These are phyloP conservation scores for Blastomyces silverae DNA, from an alignment of 2,329 filamentous ascomycete species.

Conservation along the genomic window DNA sequence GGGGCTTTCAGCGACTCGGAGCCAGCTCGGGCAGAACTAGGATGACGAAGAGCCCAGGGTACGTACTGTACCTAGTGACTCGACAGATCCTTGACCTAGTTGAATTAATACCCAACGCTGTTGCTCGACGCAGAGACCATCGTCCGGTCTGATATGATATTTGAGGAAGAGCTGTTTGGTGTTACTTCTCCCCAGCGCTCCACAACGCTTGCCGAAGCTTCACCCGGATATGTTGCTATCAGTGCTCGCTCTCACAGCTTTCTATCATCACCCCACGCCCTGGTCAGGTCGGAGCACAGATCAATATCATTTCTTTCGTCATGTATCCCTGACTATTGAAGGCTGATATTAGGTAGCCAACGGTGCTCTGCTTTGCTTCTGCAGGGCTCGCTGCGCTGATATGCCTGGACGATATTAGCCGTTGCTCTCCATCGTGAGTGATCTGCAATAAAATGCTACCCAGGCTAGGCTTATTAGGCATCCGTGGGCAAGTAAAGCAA, in stretches of 20 bases:
- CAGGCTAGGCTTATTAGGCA: neutral
- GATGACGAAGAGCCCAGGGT: neutral
- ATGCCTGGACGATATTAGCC: neutral
- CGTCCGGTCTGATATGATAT: neutral
- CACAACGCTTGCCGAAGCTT: neutral
- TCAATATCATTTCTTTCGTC: neutral
- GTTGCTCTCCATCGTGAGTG: neutral
- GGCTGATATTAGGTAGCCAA: neutral
- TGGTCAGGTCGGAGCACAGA: neutral
- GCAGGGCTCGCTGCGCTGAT: neutral
- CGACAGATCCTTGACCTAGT: neutral
- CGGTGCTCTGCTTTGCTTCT: neutral
- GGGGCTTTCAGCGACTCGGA: neutral
- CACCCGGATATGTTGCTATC: neutral
- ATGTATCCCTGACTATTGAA: neutral
- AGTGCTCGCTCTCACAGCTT: neutral
- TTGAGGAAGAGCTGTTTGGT: neutral
- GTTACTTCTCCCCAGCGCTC: neutral
- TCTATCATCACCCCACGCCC: neutral
- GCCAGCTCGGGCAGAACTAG: neutral
- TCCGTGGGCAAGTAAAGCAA: neutral
- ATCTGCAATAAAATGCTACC: neutral
- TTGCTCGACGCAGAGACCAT: neutral
- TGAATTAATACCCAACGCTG: neutral
- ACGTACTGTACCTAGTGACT: neutral